Percentiles rank a stretch among this genome's conserved stretches.
phyloP scores from a whole-genome alignment of 2,329 filamentous ascomycete species.

The Microdochium paspali region DNA sequence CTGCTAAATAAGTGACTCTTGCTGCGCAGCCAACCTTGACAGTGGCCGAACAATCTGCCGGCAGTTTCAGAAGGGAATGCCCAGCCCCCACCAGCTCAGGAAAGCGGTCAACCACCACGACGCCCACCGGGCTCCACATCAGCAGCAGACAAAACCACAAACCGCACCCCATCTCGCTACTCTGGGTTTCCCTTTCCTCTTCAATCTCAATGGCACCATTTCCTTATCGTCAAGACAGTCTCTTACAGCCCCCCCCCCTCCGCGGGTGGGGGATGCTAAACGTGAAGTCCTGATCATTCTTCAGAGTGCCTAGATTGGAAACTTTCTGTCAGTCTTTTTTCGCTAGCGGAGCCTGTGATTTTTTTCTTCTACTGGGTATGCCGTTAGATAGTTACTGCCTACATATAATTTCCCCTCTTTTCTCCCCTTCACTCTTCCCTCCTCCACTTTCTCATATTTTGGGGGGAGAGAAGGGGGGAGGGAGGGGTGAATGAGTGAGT shows the following conservation, averaged over 20 bases:
- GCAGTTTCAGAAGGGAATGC: background rate
- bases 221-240: slow-evolving; percentile 90
- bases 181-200: slow-evolving; percentile 17
- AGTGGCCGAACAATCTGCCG: background rate
- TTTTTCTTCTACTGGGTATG: slow-evolving; percentile 55
- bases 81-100: no score
- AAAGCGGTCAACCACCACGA: no score
- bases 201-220: slow-evolving; percentile 54
- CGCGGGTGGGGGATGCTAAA: slow-evolving; percentile 43
- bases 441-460: background rate
- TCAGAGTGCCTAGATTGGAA: slow-evolving; percentile 73
- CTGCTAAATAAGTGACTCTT: no score
- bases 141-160: background rate
- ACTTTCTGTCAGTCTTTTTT: slow-evolving; percentile 72
- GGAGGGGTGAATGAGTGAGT: background rate
- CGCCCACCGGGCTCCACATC: background rate
- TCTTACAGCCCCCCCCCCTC: slow-evolving; percentile 36
- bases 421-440: background rate
- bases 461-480: no score
- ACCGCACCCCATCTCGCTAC: slow-evolving; percentile 10
- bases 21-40: background rate
- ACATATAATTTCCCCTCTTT: slow-evolving; percentile 42
- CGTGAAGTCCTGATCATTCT: slow-evolving; percentile 69
- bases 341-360: slow-evolving; percentile 89
- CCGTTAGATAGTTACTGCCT: slow-evolving; percentile 96